A percentile compares a stretch with the other conserved stretches of the same genome.
Evolutionary conservation across 2,329 filamentous ascomycete species (phyloP).

Genomic region (Fusarium compactum): DNA sequence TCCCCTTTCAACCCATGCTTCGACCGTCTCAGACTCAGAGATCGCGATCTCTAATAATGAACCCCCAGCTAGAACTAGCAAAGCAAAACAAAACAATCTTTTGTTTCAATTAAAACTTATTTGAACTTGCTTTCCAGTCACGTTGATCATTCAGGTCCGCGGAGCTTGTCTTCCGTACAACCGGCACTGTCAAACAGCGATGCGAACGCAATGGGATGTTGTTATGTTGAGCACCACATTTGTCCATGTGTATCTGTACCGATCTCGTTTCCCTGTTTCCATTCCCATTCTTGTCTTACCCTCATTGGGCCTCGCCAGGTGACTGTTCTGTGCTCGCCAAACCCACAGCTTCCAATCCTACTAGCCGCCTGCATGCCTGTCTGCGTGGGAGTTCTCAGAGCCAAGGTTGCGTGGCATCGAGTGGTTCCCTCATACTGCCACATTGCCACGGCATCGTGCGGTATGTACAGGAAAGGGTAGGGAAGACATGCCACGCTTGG

Average conservation of each 20-base stretch:
- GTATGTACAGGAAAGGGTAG: not conserved
- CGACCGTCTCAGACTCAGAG: constrained; percentile 16
- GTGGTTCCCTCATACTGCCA: not conserved
- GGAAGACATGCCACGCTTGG: constrained; percentile 16
- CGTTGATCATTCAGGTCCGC: not conserved
- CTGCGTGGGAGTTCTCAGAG: constrained; percentile 10
- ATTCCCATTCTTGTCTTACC: constrained; percentile 10
- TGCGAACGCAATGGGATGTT: constrained; percentile 10
- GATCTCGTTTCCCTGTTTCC: constrained; percentile 36
- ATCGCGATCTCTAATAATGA: constrained; percentile 31
- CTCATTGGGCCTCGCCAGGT: not conserved
- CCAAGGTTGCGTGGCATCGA: constrained; percentile 26
- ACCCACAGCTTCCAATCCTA: constrained; percentile 20
- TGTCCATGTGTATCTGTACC: constrained; percentile 3
- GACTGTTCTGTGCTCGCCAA: constrained; percentile 11
- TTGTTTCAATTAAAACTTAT: constrained; percentile 17
- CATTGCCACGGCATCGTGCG: constrained; percentile 26
- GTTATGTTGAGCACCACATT: constrained; percentile 17
- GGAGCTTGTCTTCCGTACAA: constrained; percentile 33
- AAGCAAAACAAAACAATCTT: constrained; percentile 10
- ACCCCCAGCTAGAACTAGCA: not conserved
- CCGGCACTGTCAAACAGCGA: constrained; percentile 23
- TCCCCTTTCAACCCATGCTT: constrained; percentile 27
- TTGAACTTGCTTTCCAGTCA: not conserved
- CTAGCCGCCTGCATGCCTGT: constrained; percentile 19